Percentiles rank a stretch among this genome's conserved stretches.
These are phyloP conservation scores for Cercospora berteroae DNA, from an alignment of 2,329 filamentous ascomycete species.

Conservation along the genomic window DNA sequence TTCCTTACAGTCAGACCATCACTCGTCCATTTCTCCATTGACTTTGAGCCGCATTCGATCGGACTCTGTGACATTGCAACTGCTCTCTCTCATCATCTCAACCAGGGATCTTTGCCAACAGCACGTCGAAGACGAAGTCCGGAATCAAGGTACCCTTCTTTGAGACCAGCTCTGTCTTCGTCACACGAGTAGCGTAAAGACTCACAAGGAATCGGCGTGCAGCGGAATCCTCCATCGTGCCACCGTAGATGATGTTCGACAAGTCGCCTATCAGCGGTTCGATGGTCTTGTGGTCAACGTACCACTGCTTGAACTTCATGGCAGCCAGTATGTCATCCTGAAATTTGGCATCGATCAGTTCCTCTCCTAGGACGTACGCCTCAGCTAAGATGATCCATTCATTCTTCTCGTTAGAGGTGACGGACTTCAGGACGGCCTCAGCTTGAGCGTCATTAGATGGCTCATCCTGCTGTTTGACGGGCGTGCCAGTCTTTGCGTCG, in stretches of 20 bases:
- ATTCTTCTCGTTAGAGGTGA: too few relatives aligned
- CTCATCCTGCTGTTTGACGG: too few relatives aligned
- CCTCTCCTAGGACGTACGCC: slow-evolving; percentile 3
- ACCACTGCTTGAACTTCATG: neutral
- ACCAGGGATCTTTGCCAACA: neutral
- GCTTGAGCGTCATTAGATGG: too few relatives aligned
- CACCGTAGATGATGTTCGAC: slow-evolving; percentile 1
- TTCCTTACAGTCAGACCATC: too few relatives aligned
- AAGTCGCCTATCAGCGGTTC: neutral
- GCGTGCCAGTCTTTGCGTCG: too few relatives aligned
- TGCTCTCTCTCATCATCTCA: neutral
- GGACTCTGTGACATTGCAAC: neutral
- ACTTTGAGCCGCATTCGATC: too few relatives aligned
- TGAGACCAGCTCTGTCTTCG: neutral
- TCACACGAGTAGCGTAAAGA: neutral
- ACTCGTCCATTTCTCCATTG: too few relatives aligned
- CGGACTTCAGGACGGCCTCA: too few relatives aligned
- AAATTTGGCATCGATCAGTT: neutral
- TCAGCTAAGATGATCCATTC: neutral
- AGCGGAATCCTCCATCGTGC: neutral
- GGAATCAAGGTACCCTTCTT: neutral
- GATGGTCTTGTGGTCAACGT: neutral
- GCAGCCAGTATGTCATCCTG: neutral
- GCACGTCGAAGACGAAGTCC: neutral
- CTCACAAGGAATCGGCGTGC: neutral